Percentiles rank a stretch among this genome's conserved stretches.
Conservation (phyloP, 345 rosid species). For the Camelina laxa region DNA sequence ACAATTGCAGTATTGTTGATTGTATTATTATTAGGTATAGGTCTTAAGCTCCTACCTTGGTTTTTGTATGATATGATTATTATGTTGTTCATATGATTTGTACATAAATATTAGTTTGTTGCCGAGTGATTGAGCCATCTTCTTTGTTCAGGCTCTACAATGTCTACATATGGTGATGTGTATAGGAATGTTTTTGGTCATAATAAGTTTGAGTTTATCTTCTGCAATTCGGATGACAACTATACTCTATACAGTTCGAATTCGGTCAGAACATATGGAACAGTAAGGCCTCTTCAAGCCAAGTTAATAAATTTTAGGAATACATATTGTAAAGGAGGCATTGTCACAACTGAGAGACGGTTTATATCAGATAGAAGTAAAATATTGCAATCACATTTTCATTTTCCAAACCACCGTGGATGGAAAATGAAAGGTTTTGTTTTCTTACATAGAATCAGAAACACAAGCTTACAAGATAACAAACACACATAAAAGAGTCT, state of each 20-base stretch:
- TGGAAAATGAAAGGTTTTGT: conserved; percentile 40
- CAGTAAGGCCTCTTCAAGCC: neutral
- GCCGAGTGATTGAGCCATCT: neutral
- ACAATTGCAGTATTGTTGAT: conserved; percentile 17
- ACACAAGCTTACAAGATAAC: conserved; percentile 37
- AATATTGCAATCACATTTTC: conserved; percentile 36
- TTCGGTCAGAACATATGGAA: too few species aligned
- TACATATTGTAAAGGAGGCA: conserved; percentile 3
- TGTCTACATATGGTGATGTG: too few species aligned
- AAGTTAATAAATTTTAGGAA: neutral
- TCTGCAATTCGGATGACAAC: too few species aligned
- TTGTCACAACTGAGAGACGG: neutral
- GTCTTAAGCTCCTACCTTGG: conserved; percentile 7
- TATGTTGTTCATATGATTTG: neutral
- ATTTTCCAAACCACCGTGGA: conserved; percentile 41
- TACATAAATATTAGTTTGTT: neutral
- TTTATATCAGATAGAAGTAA: conserved; percentile 35
- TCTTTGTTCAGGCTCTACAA: too few species aligned
- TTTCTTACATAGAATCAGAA: conserved; percentile 41
- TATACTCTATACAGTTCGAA: too few species aligned
- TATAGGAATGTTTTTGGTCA: too few species aligned
- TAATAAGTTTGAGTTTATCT: too few species aligned
- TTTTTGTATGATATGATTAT: conserved; percentile 19
- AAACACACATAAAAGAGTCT: conserved; percentile 35
- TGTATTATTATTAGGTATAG: conserved; percentile 25